Conservation (phyloP, 495 filamentous ascomycete genomes). For the Achaetomiella virescens region DNA sequence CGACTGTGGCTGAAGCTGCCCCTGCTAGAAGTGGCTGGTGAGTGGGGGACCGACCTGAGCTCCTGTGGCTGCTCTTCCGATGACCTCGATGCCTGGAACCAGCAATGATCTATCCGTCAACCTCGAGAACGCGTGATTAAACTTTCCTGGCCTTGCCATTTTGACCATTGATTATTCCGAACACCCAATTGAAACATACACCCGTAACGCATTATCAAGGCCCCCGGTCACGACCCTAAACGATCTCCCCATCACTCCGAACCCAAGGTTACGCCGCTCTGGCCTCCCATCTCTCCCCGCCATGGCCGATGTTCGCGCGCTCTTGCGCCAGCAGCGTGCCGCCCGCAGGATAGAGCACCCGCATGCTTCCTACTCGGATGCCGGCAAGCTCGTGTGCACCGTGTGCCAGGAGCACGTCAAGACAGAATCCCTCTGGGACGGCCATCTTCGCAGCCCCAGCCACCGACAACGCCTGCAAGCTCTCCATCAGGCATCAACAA, state of each 20-base stretch:
- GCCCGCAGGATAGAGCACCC: slow-evolving; percentile 66
- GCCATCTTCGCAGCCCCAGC: slow-evolving; percentile 43
- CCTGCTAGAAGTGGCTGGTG: slow-evolving; percentile 1
- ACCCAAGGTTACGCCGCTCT: neutral
- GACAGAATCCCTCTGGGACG: slow-evolving; percentile 55
- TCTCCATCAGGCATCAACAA: slow-evolving; percentile 11
- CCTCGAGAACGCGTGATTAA: neutral
- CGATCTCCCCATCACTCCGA: neutral
- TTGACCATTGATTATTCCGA: neutral
- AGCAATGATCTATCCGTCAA: too few species aligned
- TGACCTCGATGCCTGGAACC: too few species aligned
- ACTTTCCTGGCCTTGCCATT: neutral
- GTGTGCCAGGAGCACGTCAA: slow-evolving; percentile 56
- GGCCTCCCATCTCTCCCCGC: neutral
- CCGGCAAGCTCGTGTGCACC: slow-evolving; percentile 54
- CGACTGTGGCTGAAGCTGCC: slow-evolving; percentile 19
- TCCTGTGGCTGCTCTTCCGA: neutral
- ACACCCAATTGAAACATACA: too few species aligned
- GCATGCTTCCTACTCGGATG: slow-evolving; percentile 53
- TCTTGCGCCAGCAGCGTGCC: slow-evolving; percentile 75
- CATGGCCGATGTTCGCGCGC: slow-evolving; percentile 81
- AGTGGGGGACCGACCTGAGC: neutral
- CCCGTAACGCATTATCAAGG: too few species aligned
- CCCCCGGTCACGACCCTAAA: neutral
- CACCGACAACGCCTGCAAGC: slow-evolving; percentile 40